These are phyloP conservation scores for Didymella glomerata DNA, from an alignment of 2,329 filamentous ascomycete species.

Conservation along the genomic window DNA sequence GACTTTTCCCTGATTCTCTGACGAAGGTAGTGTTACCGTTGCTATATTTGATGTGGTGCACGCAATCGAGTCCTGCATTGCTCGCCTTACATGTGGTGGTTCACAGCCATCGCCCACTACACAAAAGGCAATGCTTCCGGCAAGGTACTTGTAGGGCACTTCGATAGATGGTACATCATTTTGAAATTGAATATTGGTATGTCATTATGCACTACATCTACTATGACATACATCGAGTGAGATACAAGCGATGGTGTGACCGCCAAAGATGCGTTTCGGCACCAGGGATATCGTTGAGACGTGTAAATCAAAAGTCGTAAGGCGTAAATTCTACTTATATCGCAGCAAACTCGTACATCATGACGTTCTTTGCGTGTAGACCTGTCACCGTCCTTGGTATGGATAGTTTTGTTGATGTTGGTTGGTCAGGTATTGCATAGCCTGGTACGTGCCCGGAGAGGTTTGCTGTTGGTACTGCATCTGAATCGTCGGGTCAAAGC, in stretches of 20 bases:
- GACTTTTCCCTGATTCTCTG: constrained; percentile 12
- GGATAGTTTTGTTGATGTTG: constrained; percentile 43
- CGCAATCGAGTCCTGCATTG: constrained; percentile 19
- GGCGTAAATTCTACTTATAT: background rate
- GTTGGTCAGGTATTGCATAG: constrained; percentile 44
- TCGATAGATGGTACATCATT: background rate
- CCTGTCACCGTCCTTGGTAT: constrained; percentile 24
- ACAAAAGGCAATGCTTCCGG: constrained; percentile 1
- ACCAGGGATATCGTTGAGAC: constrained; percentile 18
- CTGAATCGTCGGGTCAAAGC: constrained; percentile 37
- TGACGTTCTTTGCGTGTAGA: background rate
- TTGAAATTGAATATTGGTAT: background rate
- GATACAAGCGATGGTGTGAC: constrained; percentile 16
- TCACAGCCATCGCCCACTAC: background rate
- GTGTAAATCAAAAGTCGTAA: constrained; percentile 10
- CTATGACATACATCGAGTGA: constrained; percentile 7
- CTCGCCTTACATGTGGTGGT: constrained; percentile 2
- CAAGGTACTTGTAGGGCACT: background rate
- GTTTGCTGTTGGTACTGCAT: constrained; percentile 43
- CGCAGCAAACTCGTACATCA: background rate
- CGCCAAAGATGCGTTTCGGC: constrained; percentile 19
- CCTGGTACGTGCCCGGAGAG: constrained; percentile 36
- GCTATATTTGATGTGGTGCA: constrained; percentile 14
- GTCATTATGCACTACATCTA: constrained; percentile 13
- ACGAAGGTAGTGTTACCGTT: constrained; percentile 6